Evolutionary conservation across 208 protist genomes (phyloP), one percentile per base, ranked within the genome.

Genomic region (Entamoeba moshkovskii): DNA sequence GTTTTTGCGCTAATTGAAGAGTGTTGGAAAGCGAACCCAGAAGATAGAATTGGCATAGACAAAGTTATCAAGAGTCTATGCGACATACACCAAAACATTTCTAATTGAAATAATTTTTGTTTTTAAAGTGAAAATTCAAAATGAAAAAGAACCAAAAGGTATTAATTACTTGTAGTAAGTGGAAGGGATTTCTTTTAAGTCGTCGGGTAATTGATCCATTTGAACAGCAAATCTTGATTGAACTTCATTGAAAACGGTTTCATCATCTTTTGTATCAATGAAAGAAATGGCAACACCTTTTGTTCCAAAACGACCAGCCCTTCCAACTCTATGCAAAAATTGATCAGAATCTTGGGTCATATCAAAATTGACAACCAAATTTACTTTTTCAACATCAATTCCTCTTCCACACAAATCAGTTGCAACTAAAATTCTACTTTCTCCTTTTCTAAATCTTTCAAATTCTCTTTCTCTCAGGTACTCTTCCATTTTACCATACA

Each of bases 301-400:
- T 47, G 98, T 99, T 93, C 98, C 99, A 95, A 99, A 99, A 93
- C 99, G 97, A 94, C 99, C 99, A 44, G 97, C 97, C 95, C 98
- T 95, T 47, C 97, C 98, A 92, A 99, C 98, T 94, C 99, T 97
- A 96, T 99, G 99, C 29, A 99, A 97, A 95, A 99, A 99, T 45
- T 97, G 97, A 95, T 99, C 98, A 48, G 94, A 25, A 95, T 97
- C 96, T 22, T 97, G 97, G 45, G 99, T 98, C 98, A 99, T 99
- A 96, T 99, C 99, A 96, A 99, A 99, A 96, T 99, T 99, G 94
- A 99, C 98, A 47, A 99, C 99, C 52, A 99, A 97, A 97, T 99
- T 99, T 94, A 99, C 98, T 92, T 97, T 96, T 95, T 99, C 98
- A 95, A 99, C 98, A 96, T 99, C 99, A 93, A 99, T 98, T 96